Evolutionary conservation across 139 green algal species (phyloP), one percentile per base, ranked within the genome.

Genomic region (Chlamydomonas sphaeroides): DNA sequence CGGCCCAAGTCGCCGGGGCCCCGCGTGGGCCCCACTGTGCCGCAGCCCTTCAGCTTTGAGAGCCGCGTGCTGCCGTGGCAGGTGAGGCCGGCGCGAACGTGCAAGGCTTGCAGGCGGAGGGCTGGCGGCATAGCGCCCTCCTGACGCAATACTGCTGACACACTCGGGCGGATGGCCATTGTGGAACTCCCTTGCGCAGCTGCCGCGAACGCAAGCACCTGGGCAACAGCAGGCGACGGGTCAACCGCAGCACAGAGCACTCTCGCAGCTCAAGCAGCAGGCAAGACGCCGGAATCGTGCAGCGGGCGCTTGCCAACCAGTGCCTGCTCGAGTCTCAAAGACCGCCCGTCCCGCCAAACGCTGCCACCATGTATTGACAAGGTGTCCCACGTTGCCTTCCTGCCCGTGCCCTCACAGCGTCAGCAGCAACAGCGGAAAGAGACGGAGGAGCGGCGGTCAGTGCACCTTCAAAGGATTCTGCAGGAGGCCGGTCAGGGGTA

Each of bases 1-100:
- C 68, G 83, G 75, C 68, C 80, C 26, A 68, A 78, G 48, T 77
- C 76, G 18, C 68, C 59, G 3, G 76, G 76, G 3, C 66, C 57
- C 30, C 49, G 32, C 23, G 57, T n/a, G 32, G 66, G 75, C 2
- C 59, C 74, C 49, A 88, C 83, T 4, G 76, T 84, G 53, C 83
- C 83, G 32, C 67, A 83, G 67, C 83, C 83, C 17, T 88, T 88
- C 68, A 80, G 68, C 75, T 84, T 88, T 57, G 83, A 88, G 70
- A 28, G n/a, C 17, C 76, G 76, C 25, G 76, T 83, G 61, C 45
- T 83, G 14, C 76, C 76, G 4, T 83, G 76, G 76, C 63, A 83
- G 76, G 74, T 80, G 42, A 25, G 70, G 38, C 42, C 11, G n/a
- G 10, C n/a, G 3, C 8, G 30, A 7, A 28, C 7, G 30, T 39